phyloP scores from a whole-genome alignment of 306 rosid genomes.

The Citrullus mucosospermus region DNA sequence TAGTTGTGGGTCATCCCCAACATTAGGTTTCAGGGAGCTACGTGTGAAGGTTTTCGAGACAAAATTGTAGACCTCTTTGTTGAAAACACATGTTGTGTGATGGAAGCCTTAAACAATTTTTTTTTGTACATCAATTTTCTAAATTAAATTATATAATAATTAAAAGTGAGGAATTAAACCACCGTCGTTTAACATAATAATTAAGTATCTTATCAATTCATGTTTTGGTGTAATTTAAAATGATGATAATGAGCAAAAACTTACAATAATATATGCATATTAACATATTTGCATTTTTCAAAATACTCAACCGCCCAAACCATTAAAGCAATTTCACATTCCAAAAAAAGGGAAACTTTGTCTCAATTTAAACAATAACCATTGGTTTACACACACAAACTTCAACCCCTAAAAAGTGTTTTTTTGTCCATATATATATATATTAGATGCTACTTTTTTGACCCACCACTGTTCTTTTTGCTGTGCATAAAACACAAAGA shows the following conservation, averaged over 20 bases:
- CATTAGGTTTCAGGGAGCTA: too few species aligned
- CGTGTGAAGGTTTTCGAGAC: too few species aligned
- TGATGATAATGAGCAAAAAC: neutral
- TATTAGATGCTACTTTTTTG: conserved; percentile 5
- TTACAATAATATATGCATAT: neutral
- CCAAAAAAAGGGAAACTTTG: neutral
- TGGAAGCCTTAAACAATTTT: too few species aligned
- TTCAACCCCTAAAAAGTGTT: conserved; percentile 13
- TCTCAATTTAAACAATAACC: neutral
- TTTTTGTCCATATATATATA: conserved; percentile 15
- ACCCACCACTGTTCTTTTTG: neutral
- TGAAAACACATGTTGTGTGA: too few species aligned
- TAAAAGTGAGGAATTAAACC: too few species aligned
- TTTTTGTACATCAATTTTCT: too few species aligned
- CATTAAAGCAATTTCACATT: neutral
- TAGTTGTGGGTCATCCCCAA: too few species aligned
- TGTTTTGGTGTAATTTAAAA: too few species aligned
- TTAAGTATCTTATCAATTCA: too few species aligned
- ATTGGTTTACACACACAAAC: neutral
- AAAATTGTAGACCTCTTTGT: too few species aligned
- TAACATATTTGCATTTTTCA: neutral
- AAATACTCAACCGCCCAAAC: neutral
- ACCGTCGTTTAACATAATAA: too few species aligned
- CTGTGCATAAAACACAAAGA: neutral
- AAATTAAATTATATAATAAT: too few species aligned